Conservation (phyloP, 805 yeast genomes). For the Pichia sporocuriosa region DNA sequence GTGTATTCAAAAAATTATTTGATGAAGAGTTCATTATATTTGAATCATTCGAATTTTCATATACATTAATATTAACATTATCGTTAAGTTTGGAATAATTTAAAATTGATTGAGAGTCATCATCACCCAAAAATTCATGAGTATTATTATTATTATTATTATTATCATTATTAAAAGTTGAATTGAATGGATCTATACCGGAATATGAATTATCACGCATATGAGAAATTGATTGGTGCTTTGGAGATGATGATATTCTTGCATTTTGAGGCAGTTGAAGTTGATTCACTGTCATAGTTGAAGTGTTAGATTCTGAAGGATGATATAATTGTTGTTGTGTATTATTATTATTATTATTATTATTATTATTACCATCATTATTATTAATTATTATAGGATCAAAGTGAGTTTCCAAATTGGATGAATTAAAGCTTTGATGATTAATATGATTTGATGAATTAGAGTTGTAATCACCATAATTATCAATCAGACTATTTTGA, state of each 20-base stretch:
- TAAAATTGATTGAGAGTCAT: neutral
- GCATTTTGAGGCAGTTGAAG: conserved; percentile 3
- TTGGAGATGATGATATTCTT: conserved; percentile 4
- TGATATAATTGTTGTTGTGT: too few species aligned
- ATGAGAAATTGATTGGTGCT: conserved; percentile 1
- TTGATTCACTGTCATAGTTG: neutral
- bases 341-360: too few species aligned
- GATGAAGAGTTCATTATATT: conserved; percentile 1
- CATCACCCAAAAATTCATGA: neutral
- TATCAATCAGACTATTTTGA: neutral
- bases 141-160: neutral
- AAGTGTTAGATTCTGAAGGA: too few species aligned
- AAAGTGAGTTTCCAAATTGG: too few species aligned
- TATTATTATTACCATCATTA: too few species aligned
- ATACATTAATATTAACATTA: neutral
- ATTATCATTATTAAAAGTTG: conserved; percentile 2
- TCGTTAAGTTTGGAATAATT: neutral
- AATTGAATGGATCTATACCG: conserved; percentile 5
- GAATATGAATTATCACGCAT: conserved; percentile 6
- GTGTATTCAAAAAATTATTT: conserved; percentile 5
- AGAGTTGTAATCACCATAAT: neutral
- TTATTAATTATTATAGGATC: too few species aligned
- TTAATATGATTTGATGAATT: neutral
- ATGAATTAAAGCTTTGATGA: neutral
- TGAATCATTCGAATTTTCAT: conserved; percentile 4